A percentile compares a stretch with the other conserved stretches of the same genome.
phyloP scores from a whole-genome alignment of 2,329 filamentous ascomycete species.

The Hypoxylon sp. region DNA sequence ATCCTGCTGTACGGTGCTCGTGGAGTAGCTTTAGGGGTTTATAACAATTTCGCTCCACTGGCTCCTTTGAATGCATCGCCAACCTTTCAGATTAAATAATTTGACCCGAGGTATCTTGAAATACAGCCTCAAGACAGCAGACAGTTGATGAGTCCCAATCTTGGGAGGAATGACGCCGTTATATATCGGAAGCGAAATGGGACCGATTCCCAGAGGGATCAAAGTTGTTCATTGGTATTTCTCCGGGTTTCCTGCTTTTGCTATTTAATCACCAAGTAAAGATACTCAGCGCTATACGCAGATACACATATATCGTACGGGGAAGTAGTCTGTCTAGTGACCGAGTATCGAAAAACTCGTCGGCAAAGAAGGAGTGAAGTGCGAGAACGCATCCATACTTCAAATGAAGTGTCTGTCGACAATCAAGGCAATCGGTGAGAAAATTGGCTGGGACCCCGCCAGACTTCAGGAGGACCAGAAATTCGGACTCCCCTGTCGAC shows the following conservation, averaged over 20 bases:
- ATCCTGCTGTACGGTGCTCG: constrained; percentile 56
- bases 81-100: constrained; percentile 39
- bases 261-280: constrained; percentile 59
- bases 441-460: no score
- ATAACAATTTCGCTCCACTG: constrained; percentile 53
- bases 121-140: constrained; percentile 23
- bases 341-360: constrained; percentile 83
- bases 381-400: no score
- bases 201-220: constrained; percentile 84
- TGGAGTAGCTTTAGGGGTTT: constrained; percentile 53
- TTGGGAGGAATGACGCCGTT: constrained; percentile 81
- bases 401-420: no score
- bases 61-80: constrained; percentile 49
- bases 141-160: constrained; percentile 58
- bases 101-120: constrained; percentile 33
- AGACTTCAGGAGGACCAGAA: no score
- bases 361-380: no score
- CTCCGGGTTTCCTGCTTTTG: constrained; percentile 36
- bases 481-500: no score
- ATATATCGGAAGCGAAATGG: constrained; percentile 84
- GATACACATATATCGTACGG: background rate
- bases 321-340: constrained; percentile 81
- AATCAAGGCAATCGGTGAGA: no score
- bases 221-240: constrained; percentile 82
- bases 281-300: constrained; percentile 65